phyloP scores from a whole-genome alignment of 345 rosid genomes.

The Pistacia integerrima region DNA sequence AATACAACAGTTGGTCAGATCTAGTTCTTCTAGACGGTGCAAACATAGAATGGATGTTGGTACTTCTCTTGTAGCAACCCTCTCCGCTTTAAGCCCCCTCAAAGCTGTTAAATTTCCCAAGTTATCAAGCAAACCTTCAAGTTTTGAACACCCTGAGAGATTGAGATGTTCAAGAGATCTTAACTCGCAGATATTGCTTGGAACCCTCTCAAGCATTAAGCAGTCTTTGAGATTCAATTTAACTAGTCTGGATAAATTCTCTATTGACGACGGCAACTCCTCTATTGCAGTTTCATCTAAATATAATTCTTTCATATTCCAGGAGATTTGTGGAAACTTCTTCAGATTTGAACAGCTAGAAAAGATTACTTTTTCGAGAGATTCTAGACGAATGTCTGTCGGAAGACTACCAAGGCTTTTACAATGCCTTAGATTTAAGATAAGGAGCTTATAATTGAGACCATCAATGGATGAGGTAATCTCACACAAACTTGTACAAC shows the following conservation, averaged over 20 bases:
- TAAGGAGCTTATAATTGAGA: not conserved
- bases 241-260: too few relatives aligned
- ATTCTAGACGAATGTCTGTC: too few relatives aligned
- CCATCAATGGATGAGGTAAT: conserved; percentile 12
- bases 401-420: too few relatives aligned
- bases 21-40: conserved; percentile 20
- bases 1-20: conserved; percentile 30
- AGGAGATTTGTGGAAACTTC: conserved; percentile 4
- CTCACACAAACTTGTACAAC: not conserved
- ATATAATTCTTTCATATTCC: too few relatives aligned
- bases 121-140: conserved; percentile 29
- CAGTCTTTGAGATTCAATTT: too few relatives aligned
- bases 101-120: conserved; percentile 27
- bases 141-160: not conserved
- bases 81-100: conserved; percentile 26
- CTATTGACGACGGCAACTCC: conserved; percentile 10
- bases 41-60: not conserved
- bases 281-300: conserved; percentile 24
- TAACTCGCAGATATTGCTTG: conserved; percentile 26
- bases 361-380: too few relatives aligned
- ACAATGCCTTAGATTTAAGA: not conserved
- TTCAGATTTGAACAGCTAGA: not conserved
- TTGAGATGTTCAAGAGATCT: conserved; percentile 23
- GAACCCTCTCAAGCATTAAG: conserved; percentile 12
- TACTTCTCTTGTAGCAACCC: conserved; percentile 2